Evolutionary conservation across 2,329 filamentous ascomycete genomes (phyloP).

Genomic region (Karstenula rhodostoma): DNA sequence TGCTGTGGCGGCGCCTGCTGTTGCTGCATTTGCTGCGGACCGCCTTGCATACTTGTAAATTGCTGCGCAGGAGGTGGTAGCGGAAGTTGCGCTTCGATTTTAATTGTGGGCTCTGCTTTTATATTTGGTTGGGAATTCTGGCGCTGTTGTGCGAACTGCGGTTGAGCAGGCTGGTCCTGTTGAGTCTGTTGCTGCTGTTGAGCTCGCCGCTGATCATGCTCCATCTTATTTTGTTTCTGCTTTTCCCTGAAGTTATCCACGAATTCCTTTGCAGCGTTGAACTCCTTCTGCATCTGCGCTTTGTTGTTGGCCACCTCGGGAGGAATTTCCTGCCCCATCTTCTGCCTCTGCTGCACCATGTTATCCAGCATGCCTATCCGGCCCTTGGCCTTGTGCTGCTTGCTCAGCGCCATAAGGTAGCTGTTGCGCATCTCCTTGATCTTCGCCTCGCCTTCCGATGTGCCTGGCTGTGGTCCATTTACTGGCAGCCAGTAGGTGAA

Average conservation of each 20-base stretch:
- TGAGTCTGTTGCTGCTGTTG: constrained; percentile 37
- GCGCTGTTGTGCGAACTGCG: constrained; percentile 32
- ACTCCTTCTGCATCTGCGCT: constrained; percentile 39
- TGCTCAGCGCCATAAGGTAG: constrained; percentile 46
- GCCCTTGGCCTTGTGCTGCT: constrained; percentile 39
- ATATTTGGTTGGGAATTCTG: constrained; percentile 41
- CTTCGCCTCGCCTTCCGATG: constrained; percentile 46
- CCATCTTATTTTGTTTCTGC: constrained; percentile 44
- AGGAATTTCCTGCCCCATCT: constrained; percentile 44
- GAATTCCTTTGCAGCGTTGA: constrained; percentile 38
- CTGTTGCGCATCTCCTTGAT: constrained; percentile 46
- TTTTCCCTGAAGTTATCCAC: constrained; percentile 47
- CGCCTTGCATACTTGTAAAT: constrained; percentile 34
- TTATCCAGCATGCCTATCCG: constrained; percentile 36
- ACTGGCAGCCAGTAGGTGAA: constrained; percentile 46
- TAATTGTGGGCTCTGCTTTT: constrained; percentile 47
- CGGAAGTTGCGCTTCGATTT: constrained; percentile 43
- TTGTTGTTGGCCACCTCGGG: constrained; percentile 39
- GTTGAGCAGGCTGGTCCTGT: constrained; percentile 21
- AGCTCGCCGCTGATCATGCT: constrained; percentile 42
- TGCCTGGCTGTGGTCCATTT: constrained; percentile 37
- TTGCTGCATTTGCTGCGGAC: constrained; percentile 26
- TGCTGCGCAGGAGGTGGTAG: constrained; percentile 36
- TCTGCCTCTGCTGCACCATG: constrained; percentile 43
- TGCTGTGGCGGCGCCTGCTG: constrained; percentile 14